Percentiles rank a stretch among this genome's conserved stretches.
Evolutionary conservation across 805 yeast species (phyloP).

Genomic region (Cephaloascus fragrans): DNA sequence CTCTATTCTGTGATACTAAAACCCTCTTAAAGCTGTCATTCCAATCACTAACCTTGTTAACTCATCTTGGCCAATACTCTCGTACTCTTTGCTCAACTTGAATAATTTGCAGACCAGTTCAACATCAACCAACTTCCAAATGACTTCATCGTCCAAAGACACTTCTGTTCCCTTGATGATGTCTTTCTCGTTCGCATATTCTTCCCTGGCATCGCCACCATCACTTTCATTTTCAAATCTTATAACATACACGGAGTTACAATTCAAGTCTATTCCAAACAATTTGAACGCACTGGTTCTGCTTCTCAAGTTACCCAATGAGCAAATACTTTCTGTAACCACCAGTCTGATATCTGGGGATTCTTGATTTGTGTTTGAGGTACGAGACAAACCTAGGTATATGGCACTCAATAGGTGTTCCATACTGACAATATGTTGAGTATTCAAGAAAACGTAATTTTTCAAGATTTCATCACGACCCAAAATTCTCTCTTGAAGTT

Average conservation of each 20-base stretch:
- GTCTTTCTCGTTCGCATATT: conserved; percentile 6
- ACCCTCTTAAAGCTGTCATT: background rate
- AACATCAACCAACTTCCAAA: background rate
- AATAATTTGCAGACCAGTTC: background rate
- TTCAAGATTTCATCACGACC: conserved; percentile 21
- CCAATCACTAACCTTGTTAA: background rate
- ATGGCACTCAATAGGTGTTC: conserved; percentile 24
- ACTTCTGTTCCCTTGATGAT: background rate
- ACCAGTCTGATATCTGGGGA: conserved; percentile 26
- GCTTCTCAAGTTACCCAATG: conserved; percentile 29
- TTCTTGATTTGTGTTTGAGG: conserved; percentile 10
- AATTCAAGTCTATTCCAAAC: conserved; percentile 26
- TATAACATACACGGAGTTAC: conserved; percentile 15
- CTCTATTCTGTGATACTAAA: no score
- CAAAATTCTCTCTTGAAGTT: conserved; percentile 17
- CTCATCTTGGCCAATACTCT: background rate
- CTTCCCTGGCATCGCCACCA: conserved; percentile 3
- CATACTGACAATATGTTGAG: conserved; percentile 21
- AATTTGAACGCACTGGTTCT: conserved; percentile 29
- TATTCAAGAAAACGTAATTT: conserved; percentile 29
- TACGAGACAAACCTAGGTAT: conserved; percentile 20
- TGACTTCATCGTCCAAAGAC: background rate
- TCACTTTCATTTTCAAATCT: conserved; percentile 18
- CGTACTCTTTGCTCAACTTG: background rate
- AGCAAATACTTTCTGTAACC: conserved; percentile 29